Conservation (phyloP, 2,329 filamentous ascomycete genomes). For the Beauveria medogensis region DNA sequence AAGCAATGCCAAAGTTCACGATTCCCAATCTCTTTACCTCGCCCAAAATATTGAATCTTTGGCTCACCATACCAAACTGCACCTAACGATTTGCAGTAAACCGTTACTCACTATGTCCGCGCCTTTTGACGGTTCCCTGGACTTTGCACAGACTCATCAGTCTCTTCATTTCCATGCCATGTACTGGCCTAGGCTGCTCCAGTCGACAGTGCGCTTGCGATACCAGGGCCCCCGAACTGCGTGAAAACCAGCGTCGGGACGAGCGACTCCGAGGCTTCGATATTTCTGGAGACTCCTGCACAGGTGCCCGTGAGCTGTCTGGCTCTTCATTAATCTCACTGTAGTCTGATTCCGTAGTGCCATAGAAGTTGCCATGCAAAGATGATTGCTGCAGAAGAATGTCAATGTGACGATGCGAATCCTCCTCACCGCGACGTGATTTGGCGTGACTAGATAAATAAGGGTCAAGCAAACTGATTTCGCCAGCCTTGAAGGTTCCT, state of each 20-base stretch:
- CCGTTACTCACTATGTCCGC: slow-evolving; percentile 15
- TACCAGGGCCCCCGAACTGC: slow-evolving; percentile 17
- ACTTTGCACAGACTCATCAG: slow-evolving; percentile 22
- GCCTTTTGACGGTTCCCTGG: slow-evolving; percentile 15
- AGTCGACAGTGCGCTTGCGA: slow-evolving; percentile 22
- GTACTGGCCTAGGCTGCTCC: slow-evolving; percentile 24
- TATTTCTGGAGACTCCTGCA: background rate
- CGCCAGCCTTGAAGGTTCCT: background rate
- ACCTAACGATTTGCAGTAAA: no score
- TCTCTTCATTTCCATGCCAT: slow-evolving; percentile 22
- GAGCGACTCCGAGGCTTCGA: background rate
- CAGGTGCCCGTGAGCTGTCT: background rate
- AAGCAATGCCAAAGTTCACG: background rate
- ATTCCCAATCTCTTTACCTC: background rate
- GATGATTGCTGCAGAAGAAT: slow-evolving; percentile 1
- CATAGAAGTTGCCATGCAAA: background rate
- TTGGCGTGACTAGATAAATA: background rate
- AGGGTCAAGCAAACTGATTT: slow-evolving; percentile 3
- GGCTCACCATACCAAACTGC: background rate
- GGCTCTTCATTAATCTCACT: background rate
- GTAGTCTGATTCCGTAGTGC: background rate
- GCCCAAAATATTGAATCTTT: background rate
- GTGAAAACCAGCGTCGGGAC: slow-evolving; percentile 16
- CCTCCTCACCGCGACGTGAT: background rate
- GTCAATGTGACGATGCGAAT: background rate